These are phyloP conservation scores for Bauhinia variegata DNA, from an alignment of 306 rosid genomes.

Conservation along the genomic window DNA sequence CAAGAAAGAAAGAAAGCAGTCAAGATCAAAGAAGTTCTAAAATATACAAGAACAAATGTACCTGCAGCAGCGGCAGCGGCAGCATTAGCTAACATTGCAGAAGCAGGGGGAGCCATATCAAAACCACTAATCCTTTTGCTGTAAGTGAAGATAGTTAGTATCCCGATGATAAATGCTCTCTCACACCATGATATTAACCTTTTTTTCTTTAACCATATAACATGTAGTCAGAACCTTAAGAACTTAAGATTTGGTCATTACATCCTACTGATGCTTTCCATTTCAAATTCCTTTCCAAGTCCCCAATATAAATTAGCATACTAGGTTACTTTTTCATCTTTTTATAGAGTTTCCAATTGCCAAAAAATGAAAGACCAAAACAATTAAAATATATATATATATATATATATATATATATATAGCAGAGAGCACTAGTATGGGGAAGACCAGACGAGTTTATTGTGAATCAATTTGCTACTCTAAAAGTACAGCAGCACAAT, in stretches of 20 bases:
- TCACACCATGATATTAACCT: not conserved
- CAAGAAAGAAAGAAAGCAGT: conserved; percentile 71
- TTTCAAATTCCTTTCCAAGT: not conserved
- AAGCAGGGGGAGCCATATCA: conserved; percentile 97
- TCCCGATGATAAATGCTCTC: conserved; percentile 15
- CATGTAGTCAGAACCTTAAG: not conserved
- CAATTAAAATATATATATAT: not conserved
- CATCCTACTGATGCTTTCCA: not conserved
- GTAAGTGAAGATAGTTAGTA: conserved; percentile 52
- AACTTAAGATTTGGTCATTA: not conserved
- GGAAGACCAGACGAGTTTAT: too few species aligned
- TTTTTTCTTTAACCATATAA: not conserved
- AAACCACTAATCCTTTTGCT: conserved; percentile 99
- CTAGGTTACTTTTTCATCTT: not conserved
- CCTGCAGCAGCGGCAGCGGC: conserved; percentile 65
- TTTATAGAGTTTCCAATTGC: not conserved
- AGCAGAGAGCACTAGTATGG: not conserved
- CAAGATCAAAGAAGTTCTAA: conserved; percentile 48
- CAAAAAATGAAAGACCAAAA: not conserved
- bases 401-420: not conserved
- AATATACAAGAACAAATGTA: conserved; percentile 47
- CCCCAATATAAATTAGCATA: not conserved
- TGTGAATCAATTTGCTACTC: too few species aligned
- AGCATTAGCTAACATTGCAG: conserved; percentile 75
- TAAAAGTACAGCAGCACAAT: too few species aligned